These are phyloP conservation scores for Penicillium arizonense DNA, from an alignment of 495 filamentous ascomycete genomes.

Conservation along the genomic window DNA sequence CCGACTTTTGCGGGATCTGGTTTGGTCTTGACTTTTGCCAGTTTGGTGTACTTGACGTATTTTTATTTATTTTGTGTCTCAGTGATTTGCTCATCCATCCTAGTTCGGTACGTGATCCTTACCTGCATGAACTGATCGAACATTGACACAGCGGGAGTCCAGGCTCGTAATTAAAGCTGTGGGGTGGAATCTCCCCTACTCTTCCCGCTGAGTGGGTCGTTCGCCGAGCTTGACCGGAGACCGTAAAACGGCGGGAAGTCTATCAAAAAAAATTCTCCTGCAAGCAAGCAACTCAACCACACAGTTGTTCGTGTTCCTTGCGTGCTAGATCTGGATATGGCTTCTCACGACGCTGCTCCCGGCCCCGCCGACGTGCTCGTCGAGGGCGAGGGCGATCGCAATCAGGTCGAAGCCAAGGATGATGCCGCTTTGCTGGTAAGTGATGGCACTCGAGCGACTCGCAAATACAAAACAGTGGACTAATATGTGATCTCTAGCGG, in stretches of 20 bases:
- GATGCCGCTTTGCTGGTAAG: conserved; percentile 46
- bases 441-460: not conserved
- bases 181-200: conserved; percentile 8
- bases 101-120: conserved; percentile 1
- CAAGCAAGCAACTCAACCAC: not conserved
- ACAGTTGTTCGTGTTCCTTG: not conserved
- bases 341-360: conserved; percentile 17
- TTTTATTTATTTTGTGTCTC: not conserved
- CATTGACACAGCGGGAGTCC: not conserved
- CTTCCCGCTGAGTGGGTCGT: conserved; percentile 17
- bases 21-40: not conserved
- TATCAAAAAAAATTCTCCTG: conserved; percentile 3
- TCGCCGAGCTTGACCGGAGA: conserved; percentile 6
- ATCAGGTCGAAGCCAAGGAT: conserved; percentile 32
- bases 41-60: not conserved
- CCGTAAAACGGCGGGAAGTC: conserved; percentile 10
- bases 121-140: not conserved
- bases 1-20: conserved; percentile 1
- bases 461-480: not conserved
- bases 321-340: not conserved
- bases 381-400: conserved; percentile 30
- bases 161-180: not conserved
- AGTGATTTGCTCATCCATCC: not conserved
- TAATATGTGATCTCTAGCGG: conserved; percentile 22
- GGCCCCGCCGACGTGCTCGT: conserved; percentile 24